phyloP scores from a whole-genome alignment of 441 rosid species.

The Mallotus repandus region DNA sequence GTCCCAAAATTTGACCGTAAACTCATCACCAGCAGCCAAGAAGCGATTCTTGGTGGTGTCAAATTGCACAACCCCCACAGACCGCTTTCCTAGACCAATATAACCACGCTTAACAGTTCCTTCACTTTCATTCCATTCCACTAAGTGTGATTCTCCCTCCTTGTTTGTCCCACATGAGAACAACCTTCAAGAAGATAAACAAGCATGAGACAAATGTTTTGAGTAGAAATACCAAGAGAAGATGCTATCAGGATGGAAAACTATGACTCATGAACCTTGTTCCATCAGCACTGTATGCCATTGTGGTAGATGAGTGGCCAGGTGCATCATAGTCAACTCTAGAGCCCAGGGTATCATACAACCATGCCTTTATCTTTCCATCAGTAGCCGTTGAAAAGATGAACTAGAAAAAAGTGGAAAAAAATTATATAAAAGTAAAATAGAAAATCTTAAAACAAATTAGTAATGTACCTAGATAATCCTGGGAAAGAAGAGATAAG shows the following conservation, averaged over 20 bases:
- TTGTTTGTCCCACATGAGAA: slow-evolving; percentile 83
- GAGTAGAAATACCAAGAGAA: slow-evolving; percentile 5
- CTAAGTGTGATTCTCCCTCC: slow-evolving; percentile 72
- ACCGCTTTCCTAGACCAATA: slow-evolving; percentile 67
- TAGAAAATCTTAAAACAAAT: slow-evolving; percentile 1
- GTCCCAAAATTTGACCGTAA: slow-evolving; percentile 67
- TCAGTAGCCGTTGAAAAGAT: slow-evolving; percentile 78
- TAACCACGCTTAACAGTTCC: slow-evolving; percentile 64
- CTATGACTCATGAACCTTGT: slow-evolving; percentile 45
- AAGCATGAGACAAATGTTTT: slow-evolving; percentile 20
- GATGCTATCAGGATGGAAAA: slow-evolving; percentile 11
- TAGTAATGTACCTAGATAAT: not conserved
- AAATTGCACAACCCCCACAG: slow-evolving; percentile 66
- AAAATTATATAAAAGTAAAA: not conserved
- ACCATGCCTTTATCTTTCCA: slow-evolving; percentile 88
- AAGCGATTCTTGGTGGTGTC: slow-evolving; percentile 72
- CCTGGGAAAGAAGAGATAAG: not conserved
- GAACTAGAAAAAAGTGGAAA: slow-evolving; percentile 39
- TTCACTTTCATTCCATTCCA: slow-evolving; percentile 93
- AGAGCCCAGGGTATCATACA: slow-evolving; percentile 67
- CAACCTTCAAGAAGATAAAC: slow-evolving; percentile 37
- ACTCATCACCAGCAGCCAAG: slow-evolving; percentile 81
- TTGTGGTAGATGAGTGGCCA: slow-evolving; percentile 63
- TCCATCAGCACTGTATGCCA: slow-evolving; percentile 86
- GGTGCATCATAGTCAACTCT: slow-evolving; percentile 89